These are phyloP conservation scores for Exobasidium cylindrosporum DNA, from an alignment of 1,284 basidiomycete genomes.

Conservation along the genomic window DNA sequence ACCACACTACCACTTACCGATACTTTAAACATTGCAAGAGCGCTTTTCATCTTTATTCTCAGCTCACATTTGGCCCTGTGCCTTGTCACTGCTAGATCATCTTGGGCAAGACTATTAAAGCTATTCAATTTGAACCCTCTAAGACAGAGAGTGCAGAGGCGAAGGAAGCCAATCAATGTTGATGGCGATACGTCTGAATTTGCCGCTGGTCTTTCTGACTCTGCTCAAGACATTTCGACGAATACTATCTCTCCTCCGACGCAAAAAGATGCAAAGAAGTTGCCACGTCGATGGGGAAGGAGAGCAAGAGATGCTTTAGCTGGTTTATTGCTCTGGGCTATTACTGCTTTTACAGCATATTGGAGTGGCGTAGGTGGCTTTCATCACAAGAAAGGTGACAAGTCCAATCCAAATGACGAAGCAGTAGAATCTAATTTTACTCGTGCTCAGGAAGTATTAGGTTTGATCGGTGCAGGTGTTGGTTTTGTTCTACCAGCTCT, in stretches of 20 bases:
- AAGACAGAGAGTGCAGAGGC: slow-evolving; percentile 12
- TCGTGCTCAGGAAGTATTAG: slow-evolving; percentile 39
- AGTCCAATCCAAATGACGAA: slow-evolving; percentile 11
- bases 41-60: slow-evolving; percentile 40
- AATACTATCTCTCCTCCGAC: background rate
- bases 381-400: slow-evolving; percentile 30
- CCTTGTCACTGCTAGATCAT: slow-evolving; percentile 44
- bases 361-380: slow-evolving; percentile 46
- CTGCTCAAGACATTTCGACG: background rate
- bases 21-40: slow-evolving; percentile 35
- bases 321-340: slow-evolving; percentile 40
- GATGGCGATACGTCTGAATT: background rate
- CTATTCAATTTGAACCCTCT: slow-evolving; percentile 42
- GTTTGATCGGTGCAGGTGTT: slow-evolving; percentile 44
- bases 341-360: slow-evolving; percentile 42
- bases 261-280: slow-evolving; percentile 9
- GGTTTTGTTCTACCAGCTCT: slow-evolving; percentile 49
- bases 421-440: slow-evolving; percentile 48
- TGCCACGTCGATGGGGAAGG: slow-evolving; percentile 32
- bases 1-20: slow-evolving; percentile 41
- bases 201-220: background rate
- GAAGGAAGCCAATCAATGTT: background rate
- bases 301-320: slow-evolving; percentile 39
- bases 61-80: slow-evolving; percentile 46
- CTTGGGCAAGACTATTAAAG: slow-evolving; percentile 44